Conservation (phyloP, 352 stramenopile species). For the Globisporangium canariense region DNA sequence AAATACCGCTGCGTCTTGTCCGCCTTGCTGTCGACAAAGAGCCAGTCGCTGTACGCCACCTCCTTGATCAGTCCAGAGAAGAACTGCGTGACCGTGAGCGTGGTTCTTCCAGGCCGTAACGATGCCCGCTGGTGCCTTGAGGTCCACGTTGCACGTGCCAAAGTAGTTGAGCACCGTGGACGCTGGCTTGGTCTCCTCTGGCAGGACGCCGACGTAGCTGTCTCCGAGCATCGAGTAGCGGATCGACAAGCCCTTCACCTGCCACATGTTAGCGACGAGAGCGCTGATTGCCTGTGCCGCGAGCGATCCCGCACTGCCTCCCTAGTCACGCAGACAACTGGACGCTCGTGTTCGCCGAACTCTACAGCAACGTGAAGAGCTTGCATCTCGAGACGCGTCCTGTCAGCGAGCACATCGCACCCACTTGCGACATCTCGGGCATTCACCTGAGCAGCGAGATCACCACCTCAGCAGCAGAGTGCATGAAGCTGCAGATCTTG, state of each 20-base stretch:
- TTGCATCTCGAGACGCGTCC: no score
- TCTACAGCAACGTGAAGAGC: no score
- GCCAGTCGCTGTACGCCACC: slow-evolving; percentile 39
- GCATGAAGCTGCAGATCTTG: not conserved
- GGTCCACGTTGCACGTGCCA: no score
- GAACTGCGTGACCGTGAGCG: slow-evolving; percentile 31
- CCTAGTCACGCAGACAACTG: no score
- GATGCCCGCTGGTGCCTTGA: no score
- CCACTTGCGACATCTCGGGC: not conserved
- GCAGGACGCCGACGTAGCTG: slow-evolving; percentile 44
- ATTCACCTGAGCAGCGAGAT: not conserved
- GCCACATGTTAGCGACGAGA: slow-evolving; percentile 31
- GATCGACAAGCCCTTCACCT: slow-evolving; percentile 34
- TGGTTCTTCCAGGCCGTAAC: not conserved
- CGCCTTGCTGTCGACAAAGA: slow-evolving; percentile 59
- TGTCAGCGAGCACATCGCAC: not conserved
- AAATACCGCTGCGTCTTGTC: slow-evolving; percentile 15
- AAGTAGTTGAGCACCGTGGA: no score
- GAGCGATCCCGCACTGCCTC: slow-evolving; percentile 29
- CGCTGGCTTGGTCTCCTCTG: not conserved
- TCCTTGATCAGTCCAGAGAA: slow-evolving; percentile 35
- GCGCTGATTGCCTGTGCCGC: slow-evolving; percentile 28
- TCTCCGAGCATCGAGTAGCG: slow-evolving; percentile 36
- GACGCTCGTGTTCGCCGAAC: no score
- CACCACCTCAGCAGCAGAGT: not conserved